Conservation (phyloP, 1,139 yeast genomes). For the Meyerozyma sp. region DNA sequence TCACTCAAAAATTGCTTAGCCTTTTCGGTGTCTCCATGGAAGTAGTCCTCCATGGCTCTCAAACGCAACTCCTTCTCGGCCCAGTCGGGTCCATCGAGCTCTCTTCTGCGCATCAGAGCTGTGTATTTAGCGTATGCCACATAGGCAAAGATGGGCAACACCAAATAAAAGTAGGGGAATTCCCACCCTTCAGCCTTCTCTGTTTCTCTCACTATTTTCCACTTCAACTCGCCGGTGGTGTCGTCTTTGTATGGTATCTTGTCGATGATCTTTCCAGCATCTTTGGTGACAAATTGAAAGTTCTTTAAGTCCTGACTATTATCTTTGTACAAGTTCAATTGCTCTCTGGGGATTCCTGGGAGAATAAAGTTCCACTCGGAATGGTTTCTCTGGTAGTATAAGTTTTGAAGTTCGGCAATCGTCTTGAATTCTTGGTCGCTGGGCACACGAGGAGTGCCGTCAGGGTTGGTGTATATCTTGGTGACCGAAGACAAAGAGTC, state of each 20-base stretch:
- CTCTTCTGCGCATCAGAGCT: slow-evolving; percentile 40
- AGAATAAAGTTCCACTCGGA: slow-evolving; percentile 58
- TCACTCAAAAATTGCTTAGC: slow-evolving; percentile 52
- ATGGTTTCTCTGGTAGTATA: slow-evolving; percentile 56
- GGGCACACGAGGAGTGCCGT: slow-evolving; percentile 73
- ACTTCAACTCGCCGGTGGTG: slow-evolving; percentile 69
- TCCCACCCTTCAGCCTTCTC: slow-evolving; percentile 86
- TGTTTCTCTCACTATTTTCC: slow-evolving; percentile 74
- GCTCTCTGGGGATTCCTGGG: slow-evolving; percentile 48
- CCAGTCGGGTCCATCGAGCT: slow-evolving; percentile 59
- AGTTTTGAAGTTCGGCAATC: slow-evolving; percentile 65
- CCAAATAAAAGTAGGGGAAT: slow-evolving; percentile 62
- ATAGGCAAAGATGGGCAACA: slow-evolving; percentile 54
- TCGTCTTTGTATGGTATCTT: slow-evolving; percentile 82
- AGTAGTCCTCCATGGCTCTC: slow-evolving; percentile 65
- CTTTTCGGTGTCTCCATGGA: slow-evolving; percentile 59
- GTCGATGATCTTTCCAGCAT: slow-evolving; percentile 66
- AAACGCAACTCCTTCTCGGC: slow-evolving; percentile 78
- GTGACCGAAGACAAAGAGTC: slow-evolving; percentile 51
- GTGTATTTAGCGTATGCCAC: slow-evolving; percentile 43
- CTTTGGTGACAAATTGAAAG: slow-evolving; percentile 58
- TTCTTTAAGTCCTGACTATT: slow-evolving; percentile 61
- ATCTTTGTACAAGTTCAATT: slow-evolving; percentile 54
- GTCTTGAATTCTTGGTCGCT: slow-evolving; percentile 67
- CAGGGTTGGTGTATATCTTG: slow-evolving; percentile 65